Base-by-base conservation (phyloP, 2,329 filamentous ascomycete species). In the Aspergillus fructus region DNA sequence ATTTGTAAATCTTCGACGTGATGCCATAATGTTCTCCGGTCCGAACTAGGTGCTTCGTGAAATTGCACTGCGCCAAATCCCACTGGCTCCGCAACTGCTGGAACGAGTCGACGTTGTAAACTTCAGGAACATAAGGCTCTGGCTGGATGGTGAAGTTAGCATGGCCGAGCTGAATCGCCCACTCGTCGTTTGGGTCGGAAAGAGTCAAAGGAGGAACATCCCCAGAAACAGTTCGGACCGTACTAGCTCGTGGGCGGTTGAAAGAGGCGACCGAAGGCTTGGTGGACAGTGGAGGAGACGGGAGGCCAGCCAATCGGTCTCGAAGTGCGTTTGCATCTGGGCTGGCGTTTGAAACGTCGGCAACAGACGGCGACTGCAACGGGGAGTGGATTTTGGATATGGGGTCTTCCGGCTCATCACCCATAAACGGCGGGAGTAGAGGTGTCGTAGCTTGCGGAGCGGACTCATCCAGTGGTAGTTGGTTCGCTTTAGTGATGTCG, bases 81-180 rank as follows among this genome's bases (percentile, higher is more conserved):
- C 93, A 96, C 68, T 96, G 89, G 6, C 84, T 81, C 51, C 89
- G 86, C 50, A 96, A 81, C 68, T 86, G 83, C 34, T 83, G 83
- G 68, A 86, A 85, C 3, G 81, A 77, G 4, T 83, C 80, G 9
- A 87, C 69, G 62, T 89, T 85, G 61, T 85, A 84, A 3, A 70
- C 70, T 15, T 86, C 82, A 0, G 91, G 88, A 8, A 84, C 74
- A 68, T 96, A 96, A 0, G 93, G 93, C 70, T 88, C 85, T 0
- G 93, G 93, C 21, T 85, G 78, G 65, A 97, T 96, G 66, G 85
- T 93, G 72, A 96, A 97, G 77, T 97, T 96, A 62, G 93, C 93
- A 71, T 97, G 93, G 27, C 93, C 93, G 13, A 97, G 84, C 56
- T 86, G 86, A 68, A 89, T 85, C 1, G 90, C 89, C 93, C 93